Percentiles rank a stretch among this genome's conserved stretches.
Evolutionary conservation across 2,329 filamentous ascomycete genomes (phyloP).

Genomic region (Fusarium buharicum): DNA sequence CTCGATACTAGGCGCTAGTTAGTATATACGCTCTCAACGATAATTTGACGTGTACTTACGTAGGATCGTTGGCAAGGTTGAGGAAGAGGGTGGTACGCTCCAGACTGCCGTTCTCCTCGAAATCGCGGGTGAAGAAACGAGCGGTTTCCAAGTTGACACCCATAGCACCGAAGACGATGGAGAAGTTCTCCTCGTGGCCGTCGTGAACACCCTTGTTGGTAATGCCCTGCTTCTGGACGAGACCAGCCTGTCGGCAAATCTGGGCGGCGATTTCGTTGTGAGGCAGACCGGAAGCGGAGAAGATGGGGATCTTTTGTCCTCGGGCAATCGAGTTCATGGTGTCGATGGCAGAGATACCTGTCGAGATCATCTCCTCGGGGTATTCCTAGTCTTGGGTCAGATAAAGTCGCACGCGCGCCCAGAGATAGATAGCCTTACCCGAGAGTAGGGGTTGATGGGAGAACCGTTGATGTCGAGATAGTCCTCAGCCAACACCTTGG

Average conservation of each 20-base stretch:
- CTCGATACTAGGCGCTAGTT: conserved; percentile 76
- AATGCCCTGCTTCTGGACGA: conserved; percentile 81
- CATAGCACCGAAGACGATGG: conserved; percentile 99
- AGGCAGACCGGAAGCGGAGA: conserved; percentile 96
- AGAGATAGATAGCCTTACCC: conserved; percentile 66
- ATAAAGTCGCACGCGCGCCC: neutral
- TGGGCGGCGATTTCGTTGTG: conserved; percentile 99
- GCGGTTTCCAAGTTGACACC: conserved; percentile 99
- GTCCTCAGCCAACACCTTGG: conserved; percentile 96
- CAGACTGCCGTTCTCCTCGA: conserved; percentile 99
- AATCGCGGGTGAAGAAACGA: conserved; percentile 98
- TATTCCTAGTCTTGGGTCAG: conserved; percentile 74
- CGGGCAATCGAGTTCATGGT: conserved; percentile 98
- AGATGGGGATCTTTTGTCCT: conserved; percentile 99
- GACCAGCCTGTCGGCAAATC: conserved; percentile 95
- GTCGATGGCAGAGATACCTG: conserved; percentile 98
- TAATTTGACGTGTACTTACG: conserved; percentile 68
- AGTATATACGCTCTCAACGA: neutral
- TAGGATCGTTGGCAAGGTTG: conserved; percentile 98
- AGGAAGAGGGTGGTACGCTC: conserved; percentile 97
- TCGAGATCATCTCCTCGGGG: conserved; percentile 99
- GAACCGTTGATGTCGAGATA: conserved; percentile 99
- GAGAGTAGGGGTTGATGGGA: conserved; percentile 97
- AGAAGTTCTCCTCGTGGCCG: conserved; percentile 98
- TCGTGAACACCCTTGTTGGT: conserved; percentile 96